A percentile compares a stretch with the other conserved stretches of the same genome.
Conservation (phyloP, 495 filamentous ascomycete species). For the Podospora appendiculata region DNA sequence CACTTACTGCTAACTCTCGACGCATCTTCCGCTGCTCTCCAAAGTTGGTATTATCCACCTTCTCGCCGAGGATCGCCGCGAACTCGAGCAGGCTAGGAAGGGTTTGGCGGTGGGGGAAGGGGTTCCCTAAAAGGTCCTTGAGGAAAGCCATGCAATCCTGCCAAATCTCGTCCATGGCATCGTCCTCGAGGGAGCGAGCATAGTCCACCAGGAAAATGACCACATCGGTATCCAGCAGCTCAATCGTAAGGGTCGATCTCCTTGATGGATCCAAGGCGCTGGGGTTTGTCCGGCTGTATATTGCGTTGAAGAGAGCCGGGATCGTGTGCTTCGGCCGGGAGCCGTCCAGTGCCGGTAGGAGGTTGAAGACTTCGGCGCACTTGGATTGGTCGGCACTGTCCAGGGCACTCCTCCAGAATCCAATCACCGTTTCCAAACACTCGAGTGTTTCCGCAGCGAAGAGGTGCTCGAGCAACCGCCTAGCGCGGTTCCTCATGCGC, state of each 20-base stretch:
- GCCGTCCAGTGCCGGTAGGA: constrained; percentile 86
- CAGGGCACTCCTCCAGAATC: constrained; percentile 58
- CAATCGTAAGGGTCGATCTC: constrained; percentile 81
- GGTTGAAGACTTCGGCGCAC: constrained; percentile 57
- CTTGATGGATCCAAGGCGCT: constrained; percentile 66
- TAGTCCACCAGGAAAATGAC: constrained; percentile 87
- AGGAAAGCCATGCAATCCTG: constrained; percentile 87
- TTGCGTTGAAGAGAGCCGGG: constrained; percentile 93
- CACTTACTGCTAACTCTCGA: constrained; percentile 77
- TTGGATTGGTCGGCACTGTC: constrained; percentile 26
- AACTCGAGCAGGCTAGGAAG: constrained; percentile 84
- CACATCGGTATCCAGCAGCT: constrained; percentile 71
- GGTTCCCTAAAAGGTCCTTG: constrained; percentile 83
- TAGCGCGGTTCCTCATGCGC: constrained; percentile 79
- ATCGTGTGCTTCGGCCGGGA: constrained; percentile 88
- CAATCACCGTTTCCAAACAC: constrained; percentile 83
- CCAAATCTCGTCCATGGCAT: constrained; percentile 99
- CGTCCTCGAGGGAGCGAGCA: constrained; percentile 82
- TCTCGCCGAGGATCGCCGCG: constrained; percentile 79
- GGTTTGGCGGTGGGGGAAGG: constrained; percentile 88
- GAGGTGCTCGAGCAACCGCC: constrained; percentile 83
- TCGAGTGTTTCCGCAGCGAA: constrained; percentile 93
- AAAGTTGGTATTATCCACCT: constrained; percentile 96
- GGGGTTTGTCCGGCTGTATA: constrained; percentile 89
- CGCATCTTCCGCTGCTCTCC: constrained; percentile 93